Conservation (phyloP, 2,329 filamentous ascomycete species). For the Alternaria solani region DNA sequence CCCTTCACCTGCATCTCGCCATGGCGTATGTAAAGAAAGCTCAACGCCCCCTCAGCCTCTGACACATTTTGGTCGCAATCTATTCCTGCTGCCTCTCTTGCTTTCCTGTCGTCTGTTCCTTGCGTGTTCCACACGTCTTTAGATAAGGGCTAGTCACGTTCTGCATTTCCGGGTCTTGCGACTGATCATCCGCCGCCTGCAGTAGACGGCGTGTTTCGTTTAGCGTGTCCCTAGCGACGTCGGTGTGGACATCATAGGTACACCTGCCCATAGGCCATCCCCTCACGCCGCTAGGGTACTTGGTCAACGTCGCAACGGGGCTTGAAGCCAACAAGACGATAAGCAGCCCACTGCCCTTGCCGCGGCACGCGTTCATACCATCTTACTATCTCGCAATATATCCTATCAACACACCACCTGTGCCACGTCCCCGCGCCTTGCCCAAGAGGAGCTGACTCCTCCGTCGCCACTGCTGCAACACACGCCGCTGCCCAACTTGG, state of each 20-base stretch:
- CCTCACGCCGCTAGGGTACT: slow-evolving; percentile 28
- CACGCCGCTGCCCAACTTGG: slow-evolving; percentile 12
- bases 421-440: slow-evolving; percentile 29
- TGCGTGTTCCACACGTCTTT: background rate
- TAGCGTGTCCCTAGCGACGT: slow-evolving; percentile 34
- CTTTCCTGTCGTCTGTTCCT: background rate
- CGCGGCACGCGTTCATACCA: slow-evolving; percentile 11
- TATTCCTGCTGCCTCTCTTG: background rate
- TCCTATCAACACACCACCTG: background rate
- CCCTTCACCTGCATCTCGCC: background rate
- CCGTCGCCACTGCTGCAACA: slow-evolving; percentile 21
- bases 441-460: slow-evolving; percentile 22
- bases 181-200: slow-evolving; percentile 30
- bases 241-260: slow-evolving; percentile 25
- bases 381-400: background rate
- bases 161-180: slow-evolving; percentile 21
- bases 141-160: slow-evolving; percentile 4
- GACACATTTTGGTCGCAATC: background rate
- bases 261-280: slow-evolving; percentile 14
- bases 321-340: slow-evolving; percentile 27
- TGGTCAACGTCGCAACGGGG: slow-evolving; percentile 26
- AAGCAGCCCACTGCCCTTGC: slow-evolving; percentile 17
- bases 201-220: slow-evolving; percentile 26
- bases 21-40: background rate
- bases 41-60: background rate